A percentile compares a stretch with the other conserved stretches of the same genome.
These are phyloP conservation scores for Corymbia calophylla DNA, from an alignment of 441 rosid genomes.

Conservation along the genomic window DNA sequence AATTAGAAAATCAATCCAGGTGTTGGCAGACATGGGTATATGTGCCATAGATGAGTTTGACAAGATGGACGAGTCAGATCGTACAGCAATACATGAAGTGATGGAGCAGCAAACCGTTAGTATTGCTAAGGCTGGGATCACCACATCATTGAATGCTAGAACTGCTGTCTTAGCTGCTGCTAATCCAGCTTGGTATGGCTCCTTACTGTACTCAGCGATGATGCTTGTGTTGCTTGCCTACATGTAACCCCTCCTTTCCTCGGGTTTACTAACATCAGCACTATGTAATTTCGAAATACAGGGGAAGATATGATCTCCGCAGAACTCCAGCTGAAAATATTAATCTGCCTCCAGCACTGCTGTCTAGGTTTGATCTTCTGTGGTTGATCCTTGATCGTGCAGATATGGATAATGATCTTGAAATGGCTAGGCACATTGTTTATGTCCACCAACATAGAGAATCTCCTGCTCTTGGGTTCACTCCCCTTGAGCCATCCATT, in stretches of 20 bases:
- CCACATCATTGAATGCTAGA: constrained; percentile 97
- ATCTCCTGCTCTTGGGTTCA: constrained; percentile 92
- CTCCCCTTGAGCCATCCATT: constrained; percentile 82
- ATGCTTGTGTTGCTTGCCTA: neutral
- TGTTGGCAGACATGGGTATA: constrained; percentile 98
- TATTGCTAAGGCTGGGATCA: constrained; percentile 99
- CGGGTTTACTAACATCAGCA: neutral
- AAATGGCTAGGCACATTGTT: constrained; percentile 93
- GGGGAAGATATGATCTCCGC: constrained; percentile 97
- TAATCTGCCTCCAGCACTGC: constrained; percentile 94
- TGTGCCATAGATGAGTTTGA: constrained; percentile 99
- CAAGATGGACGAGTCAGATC: constrained; percentile 99
- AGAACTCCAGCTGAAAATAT: constrained; percentile 99
- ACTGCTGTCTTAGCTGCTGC: constrained; percentile 99
- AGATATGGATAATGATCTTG: constrained; percentile 97
- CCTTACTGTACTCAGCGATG: neutral
- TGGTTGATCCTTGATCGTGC: constrained; percentile 99
- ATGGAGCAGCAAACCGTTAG: constrained; percentile 99
- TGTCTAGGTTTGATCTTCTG: constrained; percentile 93
- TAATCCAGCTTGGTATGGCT: constrained; percentile 93
- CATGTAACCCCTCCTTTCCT: neutral
- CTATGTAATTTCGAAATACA: constrained; percentile 18
- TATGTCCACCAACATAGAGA: constrained; percentile 89
- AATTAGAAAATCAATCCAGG: constrained; percentile 39
- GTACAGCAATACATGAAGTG: constrained; percentile 98